Conservation (phyloP, 2,329 filamentous ascomycete species). For the Fusarium tjaetaba region DNA sequence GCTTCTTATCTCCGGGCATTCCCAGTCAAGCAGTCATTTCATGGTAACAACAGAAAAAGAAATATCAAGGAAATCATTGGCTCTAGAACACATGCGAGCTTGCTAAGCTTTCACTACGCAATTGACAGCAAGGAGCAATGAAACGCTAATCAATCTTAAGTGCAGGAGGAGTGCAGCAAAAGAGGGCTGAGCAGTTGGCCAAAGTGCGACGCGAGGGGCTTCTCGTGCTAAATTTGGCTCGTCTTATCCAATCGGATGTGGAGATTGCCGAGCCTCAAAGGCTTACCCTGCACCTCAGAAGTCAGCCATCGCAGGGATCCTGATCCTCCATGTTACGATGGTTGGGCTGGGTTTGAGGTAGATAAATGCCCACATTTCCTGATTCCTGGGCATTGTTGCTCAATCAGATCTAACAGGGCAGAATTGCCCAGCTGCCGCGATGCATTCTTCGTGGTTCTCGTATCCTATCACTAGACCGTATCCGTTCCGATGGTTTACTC, state of each 20-base stretch:
- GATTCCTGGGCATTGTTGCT: not conserved
- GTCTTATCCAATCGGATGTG: not conserved
- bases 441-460: conserved; percentile 28
- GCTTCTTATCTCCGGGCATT: not conserved
- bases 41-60: too few species aligned
- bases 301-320: not conserved
- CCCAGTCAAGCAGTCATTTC: not conserved
- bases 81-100: accelerated
- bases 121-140: not conserved
- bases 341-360: not conserved
- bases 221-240: not conserved
- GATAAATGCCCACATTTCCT: not conserved
- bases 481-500: conserved; percentile 28
- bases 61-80: too few species aligned
- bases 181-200: not conserved
- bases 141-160: not conserved
- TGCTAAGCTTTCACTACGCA: not conserved
- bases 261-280: too few species aligned
- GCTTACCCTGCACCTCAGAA: not conserved
- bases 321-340: not conserved
- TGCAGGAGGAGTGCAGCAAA: not conserved
- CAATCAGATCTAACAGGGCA: too few species aligned
- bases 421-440: not conserved
- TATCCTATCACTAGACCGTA: conserved; percentile 16
- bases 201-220: not conserved